Evolutionary conservation across 2,329 filamentous ascomycete genomes (phyloP).

Genomic region (Hymenoscyphus repandus): DNA sequence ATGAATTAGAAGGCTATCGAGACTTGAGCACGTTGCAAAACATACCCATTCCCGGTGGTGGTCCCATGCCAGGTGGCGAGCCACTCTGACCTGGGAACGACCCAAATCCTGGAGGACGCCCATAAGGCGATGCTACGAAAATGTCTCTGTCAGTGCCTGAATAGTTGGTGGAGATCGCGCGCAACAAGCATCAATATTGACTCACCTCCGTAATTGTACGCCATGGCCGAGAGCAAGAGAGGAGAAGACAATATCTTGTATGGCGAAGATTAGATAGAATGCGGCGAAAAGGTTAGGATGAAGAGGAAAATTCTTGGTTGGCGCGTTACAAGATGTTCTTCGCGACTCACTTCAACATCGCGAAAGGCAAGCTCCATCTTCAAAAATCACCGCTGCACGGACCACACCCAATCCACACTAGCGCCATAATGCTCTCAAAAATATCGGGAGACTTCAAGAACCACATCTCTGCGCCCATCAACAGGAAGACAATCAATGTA

Average conservation of each 20-base stretch:
- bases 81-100: slow-evolving; percentile 57
- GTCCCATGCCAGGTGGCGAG: slow-evolving; percentile 62
- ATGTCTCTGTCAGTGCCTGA: slow-evolving; percentile 10
- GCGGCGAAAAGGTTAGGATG: too few species aligned
- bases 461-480: slow-evolving; percentile 13
- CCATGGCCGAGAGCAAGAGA: slow-evolving; percentile 19
- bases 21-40: slow-evolving; percentile 12
- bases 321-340: neutral
- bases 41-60: slow-evolving; percentile 79
- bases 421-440: slow-evolving; percentile 5
- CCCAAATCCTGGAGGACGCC: slow-evolving; percentile 68
- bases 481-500: slow-evolving; percentile 15
- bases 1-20: slow-evolving; percentile 11
- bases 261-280: too few species aligned
- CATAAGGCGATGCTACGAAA: slow-evolving; percentile 48
- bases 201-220: slow-evolving; percentile 33
- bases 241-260: neutral
- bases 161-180: neutral
- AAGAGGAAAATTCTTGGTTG: neutral
- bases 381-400: slow-evolving; percentile 5
- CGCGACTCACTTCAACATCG: neutral
- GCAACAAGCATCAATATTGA: neutral
- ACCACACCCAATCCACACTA: neutral
- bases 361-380: slow-evolving; percentile 1
- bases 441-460: slow-evolving; percentile 10